Evolutionary conservation across 768 basidiomycete genomes (phyloP).

Genomic region (Amanita thiersii): DNA sequence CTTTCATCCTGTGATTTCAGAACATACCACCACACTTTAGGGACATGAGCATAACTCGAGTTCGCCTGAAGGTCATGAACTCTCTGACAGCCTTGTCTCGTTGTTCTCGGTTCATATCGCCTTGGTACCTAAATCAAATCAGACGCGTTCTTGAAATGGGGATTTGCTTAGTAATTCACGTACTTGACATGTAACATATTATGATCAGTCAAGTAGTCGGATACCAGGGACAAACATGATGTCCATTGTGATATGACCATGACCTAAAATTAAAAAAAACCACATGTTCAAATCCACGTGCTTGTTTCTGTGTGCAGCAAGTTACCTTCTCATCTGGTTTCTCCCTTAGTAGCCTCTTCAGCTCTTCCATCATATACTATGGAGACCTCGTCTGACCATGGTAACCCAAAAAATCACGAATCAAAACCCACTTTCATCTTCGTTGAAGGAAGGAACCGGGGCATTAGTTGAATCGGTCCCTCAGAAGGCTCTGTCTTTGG

Average conservation of each 20-base stretch:
- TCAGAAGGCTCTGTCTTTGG: slow-evolving; percentile 18
- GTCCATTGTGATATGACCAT: slow-evolving; percentile 72
- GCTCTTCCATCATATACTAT: slow-evolving; percentile 52
- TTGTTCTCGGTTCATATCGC: slow-evolving; percentile 44
- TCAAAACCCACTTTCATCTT: slow-evolving; percentile 56
- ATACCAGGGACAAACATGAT: slow-evolving; percentile 53
- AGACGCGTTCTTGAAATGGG: neutral
- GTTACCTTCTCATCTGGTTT: slow-evolving; percentile 55
- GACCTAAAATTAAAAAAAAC: slow-evolving; percentile 43
- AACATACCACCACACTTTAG: slow-evolving; percentile 51
- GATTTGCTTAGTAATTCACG: neutral
- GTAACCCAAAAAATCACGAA: neutral
- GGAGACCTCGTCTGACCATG: neutral
- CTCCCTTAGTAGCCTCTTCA: slow-evolving; percentile 35
- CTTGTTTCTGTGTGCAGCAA: neutral
- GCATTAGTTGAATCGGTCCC: slow-evolving; percentile 35
- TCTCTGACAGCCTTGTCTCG: slow-evolving; percentile 46
- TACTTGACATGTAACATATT: slow-evolving; percentile 49
- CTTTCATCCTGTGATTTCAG: neutral
- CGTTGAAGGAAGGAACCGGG: slow-evolving; percentile 57
- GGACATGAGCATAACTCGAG: slow-evolving; percentile 53
- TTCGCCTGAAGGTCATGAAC: slow-evolving; percentile 55
- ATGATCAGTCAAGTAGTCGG: slow-evolving; percentile 46
- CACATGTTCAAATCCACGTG: slow-evolving; percentile 31
- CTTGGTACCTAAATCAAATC: slow-evolving; percentile 43